Conservation (phyloP, 2,329 filamentous ascomycete genomes). For the Stagonosporopsis chrysanthemi region DNA sequence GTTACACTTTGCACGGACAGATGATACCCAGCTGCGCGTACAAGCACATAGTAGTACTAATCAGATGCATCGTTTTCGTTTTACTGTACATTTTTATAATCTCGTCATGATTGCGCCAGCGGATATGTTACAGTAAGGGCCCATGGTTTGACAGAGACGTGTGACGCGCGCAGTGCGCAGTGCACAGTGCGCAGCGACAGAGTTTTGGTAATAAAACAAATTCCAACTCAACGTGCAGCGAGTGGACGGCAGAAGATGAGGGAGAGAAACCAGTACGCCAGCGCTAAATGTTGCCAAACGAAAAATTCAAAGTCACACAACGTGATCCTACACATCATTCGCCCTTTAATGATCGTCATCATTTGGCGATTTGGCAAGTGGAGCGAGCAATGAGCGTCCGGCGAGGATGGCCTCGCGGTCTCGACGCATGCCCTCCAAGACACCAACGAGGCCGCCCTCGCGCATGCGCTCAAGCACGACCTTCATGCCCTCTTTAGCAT, state of each 20-base stretch:
- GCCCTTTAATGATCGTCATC: constrained; percentile 26
- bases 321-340: constrained; percentile 7
- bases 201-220: constrained; percentile 30
- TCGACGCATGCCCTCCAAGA: constrained; percentile 73
- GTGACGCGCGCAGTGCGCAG: not conserved
- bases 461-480: constrained; percentile 77
- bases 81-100: constrained; percentile 1
- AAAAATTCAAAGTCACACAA: constrained; percentile 15
- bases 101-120: not conserved
- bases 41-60: not conserved
- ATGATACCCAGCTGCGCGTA: constrained; percentile 15
- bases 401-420: constrained; percentile 59
- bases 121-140: constrained; percentile 7
- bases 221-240: constrained; percentile 19
- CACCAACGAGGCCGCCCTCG: constrained; percentile 70
- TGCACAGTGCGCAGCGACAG: not conserved
- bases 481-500: constrained; percentile 83
- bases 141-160: not conserved
- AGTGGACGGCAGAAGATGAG: constrained; percentile 20
- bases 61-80: not conserved
- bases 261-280: constrained; percentile 31
- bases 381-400: constrained; percentile 29
- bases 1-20: constrained; percentile 1
- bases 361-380: constrained; percentile 14
- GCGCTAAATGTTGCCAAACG: constrained; percentile 39